Conservation (phyloP, 108 stramenopile genomes). For the Discostella stelligeroides region DNA sequence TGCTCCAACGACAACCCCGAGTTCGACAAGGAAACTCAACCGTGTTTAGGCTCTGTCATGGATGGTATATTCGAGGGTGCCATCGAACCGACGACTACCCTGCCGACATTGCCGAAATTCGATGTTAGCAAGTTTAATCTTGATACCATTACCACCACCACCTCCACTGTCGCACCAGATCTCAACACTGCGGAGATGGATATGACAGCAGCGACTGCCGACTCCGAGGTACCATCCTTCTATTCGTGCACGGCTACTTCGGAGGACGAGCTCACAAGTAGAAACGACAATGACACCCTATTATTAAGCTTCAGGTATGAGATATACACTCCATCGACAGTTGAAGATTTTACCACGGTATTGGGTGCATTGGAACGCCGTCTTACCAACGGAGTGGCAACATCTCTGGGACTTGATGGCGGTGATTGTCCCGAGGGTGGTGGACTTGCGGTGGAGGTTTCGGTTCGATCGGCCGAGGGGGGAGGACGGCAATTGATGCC, state of each 20-base stretch:
- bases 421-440: slow-evolving; percentile 10
- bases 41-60: not conserved
- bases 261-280: not conserved
- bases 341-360: not conserved
- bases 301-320: not conserved
- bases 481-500: not conserved
- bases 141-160: too few species aligned
- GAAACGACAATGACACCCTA: not conserved
- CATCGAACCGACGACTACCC: not conserved
- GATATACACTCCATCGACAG: not conserved
- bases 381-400: slow-evolving; percentile 19
- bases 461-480: not conserved
- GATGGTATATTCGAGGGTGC: not conserved
- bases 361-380: slow-evolving; percentile 13
- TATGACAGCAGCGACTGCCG: too few species aligned
- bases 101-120: too few species aligned
- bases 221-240: not conserved
- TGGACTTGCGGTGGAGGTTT: not conserved
- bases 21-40: too few species aligned
- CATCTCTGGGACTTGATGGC: slow-evolving; percentile 7
- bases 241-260: not conserved
- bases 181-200: not conserved
- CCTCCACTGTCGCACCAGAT: not conserved
- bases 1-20: not conserved
- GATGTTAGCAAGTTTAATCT: too few species aligned